Evolutionary conservation across 768 basidiomycete genomes (phyloP), one percentile per base, ranked within the genome.

Genomic region (Termitomyces sp.): DNA sequence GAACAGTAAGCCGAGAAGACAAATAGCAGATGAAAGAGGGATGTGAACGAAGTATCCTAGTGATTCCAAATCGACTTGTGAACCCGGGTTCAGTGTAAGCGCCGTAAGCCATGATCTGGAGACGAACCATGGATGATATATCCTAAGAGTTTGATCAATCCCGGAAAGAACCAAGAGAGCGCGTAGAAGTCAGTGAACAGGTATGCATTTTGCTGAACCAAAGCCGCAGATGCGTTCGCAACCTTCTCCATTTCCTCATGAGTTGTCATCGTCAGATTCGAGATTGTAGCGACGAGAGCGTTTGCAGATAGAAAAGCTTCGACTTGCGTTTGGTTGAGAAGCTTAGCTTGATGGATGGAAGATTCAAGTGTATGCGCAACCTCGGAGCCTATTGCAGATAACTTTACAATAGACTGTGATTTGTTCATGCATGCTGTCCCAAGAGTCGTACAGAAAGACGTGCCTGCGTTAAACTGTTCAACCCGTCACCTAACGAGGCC

Each of bases 221-320:
- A 66, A 16, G 61, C 64, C 3, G 79, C 75, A 22, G 85, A 81
- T 13, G 40, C 54, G 20, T 69, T 74, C 52, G 81, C 83, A 57
- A 87, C 79, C 59, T 75, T 76, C 57, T 76, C 72, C 40, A 87
- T 69, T 63, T 84, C 82, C 16, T 65, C 59, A 22, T 74, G 76
- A 2, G 82, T 75, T 11, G 73, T 75, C 36, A 68, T 65, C 1
- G 78, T 75, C 22, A 85, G 68, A 12, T 73, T 69, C 8, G 72
- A 63, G 28, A 86, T 64, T 0, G 73, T 69, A 22, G 71, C 66
- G 11, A 67, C 70, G 9, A 86, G 75, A 11, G 67, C 66, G 16
- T 65, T 57, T 50, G 78, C 78, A 22, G 79, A 75, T 38, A 66
- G 58, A 7, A 74, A 64, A 5, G 76, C 72, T 24, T 78, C 72